Conservation (phyloP, 2,329 filamentous ascomycete genomes). For the Dothideomycetes sp. region DNA sequence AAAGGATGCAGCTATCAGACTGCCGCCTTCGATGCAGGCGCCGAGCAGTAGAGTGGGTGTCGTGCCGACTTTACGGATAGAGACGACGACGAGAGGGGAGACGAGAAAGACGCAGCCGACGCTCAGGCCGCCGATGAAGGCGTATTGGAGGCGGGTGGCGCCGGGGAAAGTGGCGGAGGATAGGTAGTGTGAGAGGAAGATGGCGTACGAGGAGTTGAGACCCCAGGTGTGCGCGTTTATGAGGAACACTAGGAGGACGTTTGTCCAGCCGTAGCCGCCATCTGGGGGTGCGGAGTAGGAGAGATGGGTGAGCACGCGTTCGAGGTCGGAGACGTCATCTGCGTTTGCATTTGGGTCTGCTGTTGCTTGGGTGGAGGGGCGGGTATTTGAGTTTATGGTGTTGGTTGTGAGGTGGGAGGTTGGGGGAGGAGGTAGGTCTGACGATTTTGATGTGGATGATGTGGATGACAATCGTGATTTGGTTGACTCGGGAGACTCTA, state of each 20-base stretch:
- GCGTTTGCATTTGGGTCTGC: not conserved
- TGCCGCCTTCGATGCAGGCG: conserved; percentile 50
- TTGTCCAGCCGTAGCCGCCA: conserved; percentile 52
- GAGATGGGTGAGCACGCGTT: not conserved
- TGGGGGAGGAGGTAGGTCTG: no score
- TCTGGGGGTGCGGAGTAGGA: conserved; percentile 31
- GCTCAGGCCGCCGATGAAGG: conserved; percentile 65
- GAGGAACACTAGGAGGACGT: conserved; percentile 31
- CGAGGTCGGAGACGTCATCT: not conserved
- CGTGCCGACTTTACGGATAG: conserved; percentile 52
- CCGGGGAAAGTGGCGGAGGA: conserved; percentile 50
- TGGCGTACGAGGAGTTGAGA: conserved; percentile 45
- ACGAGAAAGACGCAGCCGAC: conserved; percentile 56
- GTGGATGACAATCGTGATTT: no score
- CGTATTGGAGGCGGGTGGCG: conserved; percentile 55
- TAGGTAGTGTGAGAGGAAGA: conserved; percentile 69
- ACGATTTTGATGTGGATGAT: no score
- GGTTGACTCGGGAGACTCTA: no score
- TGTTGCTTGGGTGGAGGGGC: not conserved
- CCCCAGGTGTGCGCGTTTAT: conserved; percentile 40
- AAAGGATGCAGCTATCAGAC: conserved; percentile 61
- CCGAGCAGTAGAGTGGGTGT: conserved; percentile 54
- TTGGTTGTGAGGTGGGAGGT: no score
- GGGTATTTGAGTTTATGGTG: no score
- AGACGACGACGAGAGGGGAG: conserved; percentile 56